phyloP scores from a whole-genome alignment of 768 basidiomycete genomes.

The Phylloporus scabripes region DNA sequence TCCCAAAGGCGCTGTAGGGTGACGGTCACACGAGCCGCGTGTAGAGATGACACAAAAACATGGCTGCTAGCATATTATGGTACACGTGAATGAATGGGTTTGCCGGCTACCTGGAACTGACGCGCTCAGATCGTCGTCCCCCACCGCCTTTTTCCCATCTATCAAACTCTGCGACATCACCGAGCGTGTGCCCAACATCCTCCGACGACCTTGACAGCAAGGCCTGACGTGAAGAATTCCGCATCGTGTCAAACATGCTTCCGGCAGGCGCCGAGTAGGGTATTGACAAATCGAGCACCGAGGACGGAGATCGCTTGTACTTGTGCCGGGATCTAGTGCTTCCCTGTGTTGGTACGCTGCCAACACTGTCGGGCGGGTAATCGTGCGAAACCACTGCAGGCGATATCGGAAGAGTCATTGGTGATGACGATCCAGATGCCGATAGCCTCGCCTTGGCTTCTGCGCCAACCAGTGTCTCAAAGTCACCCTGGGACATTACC shows the following conservation, averaged over 20 bases:
- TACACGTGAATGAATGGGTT: slow-evolving; percentile 10
- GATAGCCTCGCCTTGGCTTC: slow-evolving; percentile 14
- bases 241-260: slow-evolving; percentile 28
- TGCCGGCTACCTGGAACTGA: slow-evolving; percentile 25
- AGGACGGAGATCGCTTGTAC: slow-evolving; percentile 32
- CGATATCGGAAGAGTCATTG: slow-evolving; percentile 7
- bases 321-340: slow-evolving; percentile 25
- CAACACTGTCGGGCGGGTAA: slow-evolving; percentile 57
- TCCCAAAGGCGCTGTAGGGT: slow-evolving; percentile 1
- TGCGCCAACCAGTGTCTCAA: slow-evolving; percentile 14
- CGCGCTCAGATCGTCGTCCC: slow-evolving; percentile 26
- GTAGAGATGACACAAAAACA: slow-evolving; percentile 10
- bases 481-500: slow-evolving; percentile 27
- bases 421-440: slow-evolving; percentile 14
- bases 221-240: slow-evolving; percentile 2
- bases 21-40: slow-evolving; percentile 23
- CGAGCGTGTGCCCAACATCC: background rate
- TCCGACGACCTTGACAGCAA: slow-evolving; percentile 1
- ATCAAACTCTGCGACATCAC: slow-evolving; percentile 15
- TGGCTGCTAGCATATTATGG: slow-evolving; percentile 11
- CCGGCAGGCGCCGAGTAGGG: slow-evolving; percentile 30
- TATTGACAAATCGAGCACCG: slow-evolving; percentile 37
- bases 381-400: slow-evolving; percentile 17
- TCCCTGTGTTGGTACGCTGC: slow-evolving; percentile 29
- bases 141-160: slow-evolving; percentile 42